Evolutionary conservation across 805 yeast species (phyloP).

Genomic region (Yarrowia porcina): DNA sequence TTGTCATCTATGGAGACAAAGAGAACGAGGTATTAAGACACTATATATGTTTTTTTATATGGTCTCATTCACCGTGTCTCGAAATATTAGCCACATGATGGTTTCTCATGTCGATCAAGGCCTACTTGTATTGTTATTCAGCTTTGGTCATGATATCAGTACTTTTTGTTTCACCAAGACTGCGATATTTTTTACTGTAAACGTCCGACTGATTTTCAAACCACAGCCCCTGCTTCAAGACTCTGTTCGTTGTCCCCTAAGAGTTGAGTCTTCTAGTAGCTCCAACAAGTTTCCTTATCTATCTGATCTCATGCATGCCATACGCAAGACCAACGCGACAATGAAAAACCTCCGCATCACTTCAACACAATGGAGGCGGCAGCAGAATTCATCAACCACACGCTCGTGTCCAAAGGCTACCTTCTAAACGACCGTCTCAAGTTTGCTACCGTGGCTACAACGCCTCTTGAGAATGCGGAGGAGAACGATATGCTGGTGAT

Average conservation of each 20-base stretch:
- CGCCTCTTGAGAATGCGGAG: not conserved
- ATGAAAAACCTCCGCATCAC: not conserved
- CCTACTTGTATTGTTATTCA: too few relatives aligned
- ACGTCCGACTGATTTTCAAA: too few relatives aligned
- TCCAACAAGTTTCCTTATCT: not conserved
- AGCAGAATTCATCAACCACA: slow-evolving; percentile 30
- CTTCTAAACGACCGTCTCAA: slow-evolving; percentile 28
- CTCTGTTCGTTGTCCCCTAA: too few relatives aligned
- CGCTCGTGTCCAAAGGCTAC: slow-evolving; percentile 32
- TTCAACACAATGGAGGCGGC: not conserved
- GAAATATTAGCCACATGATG: too few relatives aligned
- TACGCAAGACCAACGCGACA: not conserved
- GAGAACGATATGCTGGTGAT: slow-evolving; percentile 31
- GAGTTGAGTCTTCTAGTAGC: not conserved
- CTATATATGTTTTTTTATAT: not conserved
- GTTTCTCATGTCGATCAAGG: too few relatives aligned
- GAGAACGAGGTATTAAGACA: not conserved
- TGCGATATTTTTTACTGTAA: too few relatives aligned
- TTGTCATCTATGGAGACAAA: not conserved
- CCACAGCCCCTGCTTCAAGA: too few relatives aligned
- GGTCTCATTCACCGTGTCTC: too few relatives aligned
- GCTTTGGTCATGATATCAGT: too few relatives aligned
- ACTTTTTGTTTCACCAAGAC: too few relatives aligned
- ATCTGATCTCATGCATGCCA: not conserved
- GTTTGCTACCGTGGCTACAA: slow-evolving; percentile 27